Base-by-base conservation (phyloP, 139 green algal genomes). In the Micractinium conductrix region DNA sequence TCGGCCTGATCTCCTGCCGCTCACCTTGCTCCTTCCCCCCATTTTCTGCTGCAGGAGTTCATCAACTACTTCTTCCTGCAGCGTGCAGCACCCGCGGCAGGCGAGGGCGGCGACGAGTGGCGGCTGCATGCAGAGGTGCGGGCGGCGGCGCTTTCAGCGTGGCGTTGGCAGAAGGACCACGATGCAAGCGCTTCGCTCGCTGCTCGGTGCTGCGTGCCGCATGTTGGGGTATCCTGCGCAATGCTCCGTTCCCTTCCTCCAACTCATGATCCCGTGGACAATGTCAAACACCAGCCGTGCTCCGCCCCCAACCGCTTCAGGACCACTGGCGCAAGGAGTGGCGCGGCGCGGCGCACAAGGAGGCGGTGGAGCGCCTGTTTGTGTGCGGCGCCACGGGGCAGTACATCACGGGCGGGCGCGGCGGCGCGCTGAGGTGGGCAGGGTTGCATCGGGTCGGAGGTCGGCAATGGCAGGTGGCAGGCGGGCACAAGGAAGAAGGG, bases 51-150 rank as follows among this genome's bases (percentile, higher is more conserved):
- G 74, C 74, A 80, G 76, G 94, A 97, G 83, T 97, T 97, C 86
- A 96, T 93, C 40, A 96, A 96, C 80, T 96, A 92, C 88, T 95
- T 97, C 88, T 96, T 97, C 62, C 84, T 97, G 70, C 88, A 96
- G 88, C 88, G 90, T 6, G 89, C 87, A 7, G 91, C 62, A 63
- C 45, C 43, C 16, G 33, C 40, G 21, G 44, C 42, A 43, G 30
- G n/a, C 33, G 78, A 83, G 17, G 35, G 62, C n/a, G 58, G 43
- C 42, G 45, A 33, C 6, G 62, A 83, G n/a, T 74, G 62, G 62
- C 60, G 62, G 9, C 78, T 83, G 78, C 78, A 83, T 22, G 30
- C 62, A 7, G 60, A 83, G 62, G 78, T 75, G 33, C 6, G 45
- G 21, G 71, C 35, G 12, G 33, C n/a, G n/a, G n/a, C n/a, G n/a